Base-by-base conservation (phyloP, 805 yeast genomes). In the Zygoascus bituminiphila region DNA sequence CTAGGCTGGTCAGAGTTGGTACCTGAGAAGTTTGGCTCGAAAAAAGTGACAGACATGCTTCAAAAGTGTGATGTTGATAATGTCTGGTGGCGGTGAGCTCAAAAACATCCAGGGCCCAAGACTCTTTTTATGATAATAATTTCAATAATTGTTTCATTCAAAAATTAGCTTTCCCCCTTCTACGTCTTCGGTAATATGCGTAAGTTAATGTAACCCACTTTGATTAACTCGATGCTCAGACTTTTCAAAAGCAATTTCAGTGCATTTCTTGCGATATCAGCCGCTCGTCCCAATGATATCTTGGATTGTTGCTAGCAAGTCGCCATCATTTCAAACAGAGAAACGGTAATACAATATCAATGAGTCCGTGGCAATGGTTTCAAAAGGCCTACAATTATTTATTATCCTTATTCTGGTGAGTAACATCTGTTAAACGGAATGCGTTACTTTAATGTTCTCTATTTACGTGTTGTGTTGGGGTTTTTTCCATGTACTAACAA, bases 371-470 rank as follows among this genome's bases (percentile, higher is more conserved):
- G 56, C 42, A 45, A 10, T 51, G 54, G 56, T 61, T 62, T 44
- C 42, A 53, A 22, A 47, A 54, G 42, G 20, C 60, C 2, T 62
- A 62, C 46, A 61, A 62, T 24, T 62, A 59, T 51, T 50, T 63
- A 17, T 47, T 63, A 38, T 60, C 65, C n/a, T 49, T 63, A 22
- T 63, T 63, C 48, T 63, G 65, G 66, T 58, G 42, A 15, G 60
- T 45, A 17, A 35, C 40, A n/a, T n/a, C n/a, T n/a, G n/a, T n/a
- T n/a, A n/a, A n/a, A n/a, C n/a, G n/a, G n/a, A n/a, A n/a, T n/a
- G 4, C 20, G 26, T 15, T 24, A 20, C 19, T 39, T 6, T 39
- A 14, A 39, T 5, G n/a, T 4, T 29, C 9, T 15, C 8, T 6
- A 29, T 7, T 7, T 12, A 4, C 7, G 12, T 39, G 8, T 21